Base-by-base conservation (phyloP, 306 rosid species). In the Spatholobus suberectus region DNA sequence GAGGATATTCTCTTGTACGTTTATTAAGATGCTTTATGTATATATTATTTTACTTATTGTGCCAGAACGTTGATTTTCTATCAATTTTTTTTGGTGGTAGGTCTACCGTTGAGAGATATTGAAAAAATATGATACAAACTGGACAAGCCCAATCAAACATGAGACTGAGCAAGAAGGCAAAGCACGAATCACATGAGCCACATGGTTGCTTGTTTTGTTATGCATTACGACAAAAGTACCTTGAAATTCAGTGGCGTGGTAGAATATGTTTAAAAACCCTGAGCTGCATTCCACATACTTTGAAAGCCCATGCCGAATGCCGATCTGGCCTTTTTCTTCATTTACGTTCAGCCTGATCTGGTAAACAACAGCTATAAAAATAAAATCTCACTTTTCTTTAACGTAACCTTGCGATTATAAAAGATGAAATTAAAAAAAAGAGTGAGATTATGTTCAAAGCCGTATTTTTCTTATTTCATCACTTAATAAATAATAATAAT, bases 231-330 rank as follows among this genome's bases (percentile, higher is more conserved):
- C 82, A 68, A 52, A 78, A 52, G 55, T 52, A 24, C 8, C 43
- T n/a, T n/a, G n/a, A n/a, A n/a, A n/a, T n/a, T n/a, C n/a, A n/a
- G n/a, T n/a, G n/a, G n/a, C n/a, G n/a, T 15, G n/a, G 43, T 14
- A 49, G 55, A 26, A 51, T 59, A 59, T 77, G 75, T 47, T 26
- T 6, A 18, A 43, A 46, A 13, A 7, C 0, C 8, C 1, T 54
- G 59, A 73, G 58, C 77, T 84, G 76, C 84, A 62, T 78, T 10
- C 67, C 74, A 80, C 72, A 83, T 17, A n/a, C n/a, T n/a, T n/a
- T n/a, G n/a, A n/a, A n/a, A n/a, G n/a, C n/a, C n/a, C n/a, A n/a
- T n/a, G n/a, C n/a, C n/a, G n/a, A n/a, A n/a, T n/a, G 47, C 7
- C 10, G 34, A 73, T 82, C 65, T 61, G 79, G 44, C 23, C n/a